A percentile compares a stretch with the other conserved stretches of the same genome.
phyloP scores from a whole-genome alignment of 2,329 filamentous ascomycete genomes.

The Pseudogymnoascus sp. region DNA sequence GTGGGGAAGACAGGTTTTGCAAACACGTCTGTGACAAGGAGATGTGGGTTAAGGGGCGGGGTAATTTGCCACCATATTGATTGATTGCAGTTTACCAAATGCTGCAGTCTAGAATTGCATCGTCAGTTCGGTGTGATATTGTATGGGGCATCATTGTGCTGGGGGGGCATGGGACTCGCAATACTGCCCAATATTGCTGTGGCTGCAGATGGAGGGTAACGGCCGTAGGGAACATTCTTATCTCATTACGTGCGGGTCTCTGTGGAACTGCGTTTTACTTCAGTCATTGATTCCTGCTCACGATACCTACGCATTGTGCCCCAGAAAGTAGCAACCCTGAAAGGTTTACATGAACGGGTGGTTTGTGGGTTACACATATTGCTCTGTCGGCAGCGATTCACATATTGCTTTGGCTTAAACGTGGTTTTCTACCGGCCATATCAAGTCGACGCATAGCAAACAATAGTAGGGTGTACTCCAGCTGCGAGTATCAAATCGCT shows the following conservation, averaged over 20 bases:
- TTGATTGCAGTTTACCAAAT: neutral
- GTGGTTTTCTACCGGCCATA: neutral
- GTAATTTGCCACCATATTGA: slow-evolving; percentile 3
- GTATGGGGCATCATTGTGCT: neutral
- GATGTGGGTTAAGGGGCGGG: neutral
- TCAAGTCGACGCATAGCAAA: neutral
- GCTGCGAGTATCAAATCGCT: neutral
- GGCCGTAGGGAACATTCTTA: neutral
- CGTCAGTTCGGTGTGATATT: neutral
- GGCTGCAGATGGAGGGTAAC: neutral
- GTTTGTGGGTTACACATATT: neutral
- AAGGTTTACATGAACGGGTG: neutral
- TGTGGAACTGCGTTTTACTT: neutral
- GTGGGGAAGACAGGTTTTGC: neutral
- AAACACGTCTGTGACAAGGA: neutral
- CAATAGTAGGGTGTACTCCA: neutral
- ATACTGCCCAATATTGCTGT: neutral
- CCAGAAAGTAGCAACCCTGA: neutral
- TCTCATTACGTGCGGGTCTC: neutral
- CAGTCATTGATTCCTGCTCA: neutral
- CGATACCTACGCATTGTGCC: neutral
- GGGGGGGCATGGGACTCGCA: neutral
- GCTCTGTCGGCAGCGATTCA: neutral
- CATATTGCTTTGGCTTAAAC: neutral
- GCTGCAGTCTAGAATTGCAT: neutral